A percentile compares a stretch with the other conserved stretches of the same genome.
Conservation (phyloP, 2,329 filamentous ascomycete genomes). For the Cercospora beticola region DNA sequence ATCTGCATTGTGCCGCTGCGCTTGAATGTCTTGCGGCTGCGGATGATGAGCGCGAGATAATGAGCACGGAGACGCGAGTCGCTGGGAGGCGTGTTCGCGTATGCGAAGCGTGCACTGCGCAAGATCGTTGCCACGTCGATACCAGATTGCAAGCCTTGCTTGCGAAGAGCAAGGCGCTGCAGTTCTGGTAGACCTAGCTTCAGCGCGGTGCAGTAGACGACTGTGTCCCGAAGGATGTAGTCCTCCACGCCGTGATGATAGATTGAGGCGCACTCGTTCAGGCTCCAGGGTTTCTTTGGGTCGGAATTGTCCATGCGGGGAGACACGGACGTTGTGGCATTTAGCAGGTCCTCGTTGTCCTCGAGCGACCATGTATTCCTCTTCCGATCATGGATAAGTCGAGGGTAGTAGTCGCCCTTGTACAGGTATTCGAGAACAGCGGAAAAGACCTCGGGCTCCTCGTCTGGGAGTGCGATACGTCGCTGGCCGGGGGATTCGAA, state of each 20-base stretch:
- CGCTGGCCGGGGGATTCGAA: constrained; percentile 64
- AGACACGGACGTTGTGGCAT: constrained; percentile 48
- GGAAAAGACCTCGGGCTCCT: constrained; percentile 89
- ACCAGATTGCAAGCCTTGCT: constrained; percentile 89
- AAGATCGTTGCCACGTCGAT: constrained; percentile 91
- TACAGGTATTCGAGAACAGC: constrained; percentile 95
- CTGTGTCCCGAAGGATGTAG: constrained; percentile 84
- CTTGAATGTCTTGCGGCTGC: constrained; percentile 96
- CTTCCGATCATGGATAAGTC: constrained; percentile 78
- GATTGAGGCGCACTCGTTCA: constrained; percentile 69
- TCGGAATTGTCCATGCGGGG: constrained; percentile 48
- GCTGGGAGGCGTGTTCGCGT: constrained; percentile 89
- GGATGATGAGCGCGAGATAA: constrained; percentile 95
- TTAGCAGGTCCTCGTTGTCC: constrained; percentile 51
- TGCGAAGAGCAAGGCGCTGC: constrained; percentile 85
- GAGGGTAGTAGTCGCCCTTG: constrained; percentile 93
- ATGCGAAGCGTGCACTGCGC: constrained; percentile 89
- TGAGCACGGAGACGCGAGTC: constrained; percentile 92
- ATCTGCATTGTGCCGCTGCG: constrained; percentile 97
- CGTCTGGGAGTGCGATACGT: constrained; percentile 73
- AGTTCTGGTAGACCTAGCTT: constrained; percentile 89
- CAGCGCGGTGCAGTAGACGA: constrained; percentile 90
- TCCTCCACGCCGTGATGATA: constrained; percentile 72
- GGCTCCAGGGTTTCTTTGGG: constrained; percentile 46
- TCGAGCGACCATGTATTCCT: constrained; percentile 88